A percentile compares a stretch with the other conserved stretches of the same genome.
Evolutionary conservation across 768 basidiomycete genomes (phyloP).

Genomic region (Hirschioporus abietinus): DNA sequence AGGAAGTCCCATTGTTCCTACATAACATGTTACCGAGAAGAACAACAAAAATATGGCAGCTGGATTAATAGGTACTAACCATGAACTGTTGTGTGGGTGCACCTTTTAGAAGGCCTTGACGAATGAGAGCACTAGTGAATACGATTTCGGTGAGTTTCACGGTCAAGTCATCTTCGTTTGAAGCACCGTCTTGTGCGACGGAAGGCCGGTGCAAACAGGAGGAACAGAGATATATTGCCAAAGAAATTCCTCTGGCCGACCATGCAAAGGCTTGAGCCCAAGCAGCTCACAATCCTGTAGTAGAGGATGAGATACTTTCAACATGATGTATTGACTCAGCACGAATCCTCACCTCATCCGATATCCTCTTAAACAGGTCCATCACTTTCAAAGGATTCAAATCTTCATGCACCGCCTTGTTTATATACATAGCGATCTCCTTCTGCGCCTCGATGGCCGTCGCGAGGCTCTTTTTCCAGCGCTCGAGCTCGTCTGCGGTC

Average conservation of each 20-base stretch:
- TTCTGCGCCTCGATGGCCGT: conserved; percentile 82
- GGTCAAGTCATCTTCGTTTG: conserved; percentile 97
- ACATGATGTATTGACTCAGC: neutral
- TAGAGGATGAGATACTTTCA: conserved; percentile 2
- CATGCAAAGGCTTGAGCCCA: conserved; percentile 81
- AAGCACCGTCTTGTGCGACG: conserved; percentile 95
- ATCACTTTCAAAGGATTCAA: conserved; percentile 91
- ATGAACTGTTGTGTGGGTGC: conserved; percentile 85
- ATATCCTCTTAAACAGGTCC: conserved; percentile 87
- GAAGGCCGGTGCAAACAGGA: conserved; percentile 94
- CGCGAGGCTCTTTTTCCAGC: conserved; percentile 77
- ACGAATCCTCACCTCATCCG: conserved; percentile 71
- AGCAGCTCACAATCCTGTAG: conserved; percentile 89
- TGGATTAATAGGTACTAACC: too few relatives aligned
- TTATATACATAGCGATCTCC: conserved; percentile 78
- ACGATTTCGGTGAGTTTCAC: conserved; percentile 97
- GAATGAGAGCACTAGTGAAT: conserved; percentile 88
- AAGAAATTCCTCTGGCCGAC: conserved; percentile 93
- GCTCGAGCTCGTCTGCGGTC: conserved; percentile 81
- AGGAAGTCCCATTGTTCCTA: conserved; percentile 99
- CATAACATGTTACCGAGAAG: too few relatives aligned
- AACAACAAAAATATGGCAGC: conserved; percentile 9
- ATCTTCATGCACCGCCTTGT: conserved; percentile 87
- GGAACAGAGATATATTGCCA: conserved; percentile 99
- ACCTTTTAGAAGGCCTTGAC: conserved; percentile 84